Evolutionary conservation across 176 grass and related monocot genomes (phyloP).

Genomic region (Oryza glumipatula): DNA sequence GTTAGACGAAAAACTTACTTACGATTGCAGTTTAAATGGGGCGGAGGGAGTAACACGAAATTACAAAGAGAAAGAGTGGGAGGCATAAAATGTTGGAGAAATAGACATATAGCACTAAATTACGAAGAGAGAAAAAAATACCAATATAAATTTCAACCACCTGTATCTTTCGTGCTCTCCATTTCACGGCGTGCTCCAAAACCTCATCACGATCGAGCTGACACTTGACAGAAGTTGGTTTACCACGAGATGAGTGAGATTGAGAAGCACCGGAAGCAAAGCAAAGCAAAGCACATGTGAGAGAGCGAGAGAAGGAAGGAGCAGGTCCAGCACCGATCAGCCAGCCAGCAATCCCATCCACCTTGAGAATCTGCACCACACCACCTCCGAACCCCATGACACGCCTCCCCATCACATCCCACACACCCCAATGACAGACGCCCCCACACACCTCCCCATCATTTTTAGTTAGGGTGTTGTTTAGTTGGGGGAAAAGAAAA

Average conservation of each 20-base stretch:
- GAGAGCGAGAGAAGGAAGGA: not conserved
- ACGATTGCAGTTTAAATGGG: too few species aligned
- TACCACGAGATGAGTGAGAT: not conserved
- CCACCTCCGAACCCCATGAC: conserved; percentile 40
- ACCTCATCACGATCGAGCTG: not conserved
- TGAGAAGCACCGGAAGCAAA: not conserved
- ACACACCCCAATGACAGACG: conserved; percentile 42
- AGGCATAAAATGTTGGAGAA: too few species aligned
- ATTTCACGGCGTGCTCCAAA: not conserved
- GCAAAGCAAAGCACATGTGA: not conserved
- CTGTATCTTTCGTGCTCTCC: not conserved
- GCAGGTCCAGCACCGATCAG: not conserved
- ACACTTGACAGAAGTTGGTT: not conserved
- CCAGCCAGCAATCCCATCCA: not conserved
- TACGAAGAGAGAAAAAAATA: not conserved
- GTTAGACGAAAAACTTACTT: too few species aligned
- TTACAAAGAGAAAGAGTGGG: not conserved
- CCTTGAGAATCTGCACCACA: conserved; percentile 27
- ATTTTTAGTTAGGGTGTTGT: too few species aligned
- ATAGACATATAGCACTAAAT: not conserved
- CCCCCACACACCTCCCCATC: too few species aligned
- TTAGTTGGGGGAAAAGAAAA: too few species aligned
- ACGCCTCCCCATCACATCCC: conserved; percentile 47
- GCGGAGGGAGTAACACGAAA: not conserved
- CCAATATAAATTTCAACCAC: not conserved